phyloP scores from a whole-genome alignment of 2,329 filamentous ascomycete species.

The Botrytis aclada region DNA sequence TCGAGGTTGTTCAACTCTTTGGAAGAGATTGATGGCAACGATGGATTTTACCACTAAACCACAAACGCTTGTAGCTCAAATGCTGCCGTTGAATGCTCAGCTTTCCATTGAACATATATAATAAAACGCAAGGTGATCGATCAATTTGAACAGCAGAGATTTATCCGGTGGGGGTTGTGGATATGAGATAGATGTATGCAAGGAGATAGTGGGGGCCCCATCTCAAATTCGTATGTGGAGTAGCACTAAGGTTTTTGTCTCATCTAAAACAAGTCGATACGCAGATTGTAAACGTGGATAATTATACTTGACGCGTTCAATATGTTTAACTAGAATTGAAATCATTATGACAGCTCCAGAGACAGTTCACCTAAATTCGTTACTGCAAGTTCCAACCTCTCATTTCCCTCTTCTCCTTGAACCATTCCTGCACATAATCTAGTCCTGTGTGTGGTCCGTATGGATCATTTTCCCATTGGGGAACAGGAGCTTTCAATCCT shows the following conservation, averaged over 20 bases:
- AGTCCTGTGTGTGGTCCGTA: conserved; percentile 5
- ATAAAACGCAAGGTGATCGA: rapidly evolving
- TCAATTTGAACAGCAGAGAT: not conserved
- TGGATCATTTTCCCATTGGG: conserved; percentile 15
- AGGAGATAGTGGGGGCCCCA: not conserved
- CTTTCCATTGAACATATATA: too few species aligned
- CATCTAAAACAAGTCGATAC: not conserved
- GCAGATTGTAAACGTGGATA: not conserved
- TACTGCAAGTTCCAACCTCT: conserved; percentile 1
- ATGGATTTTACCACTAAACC: conserved; percentile 26
- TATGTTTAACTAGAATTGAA: not conserved
- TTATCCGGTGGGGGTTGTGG: not conserved
- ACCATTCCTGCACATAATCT: conserved; percentile 13
- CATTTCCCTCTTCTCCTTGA: conserved; percentile 6
- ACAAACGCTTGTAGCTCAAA: conserved; percentile 21
- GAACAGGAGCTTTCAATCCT: conserved; percentile 4
- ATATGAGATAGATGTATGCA: not conserved
- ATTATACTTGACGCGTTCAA: not conserved
- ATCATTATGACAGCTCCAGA: not conserved
- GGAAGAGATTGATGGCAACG: conserved; percentile 15
- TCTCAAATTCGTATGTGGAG: not conserved
- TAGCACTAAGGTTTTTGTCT: not conserved
- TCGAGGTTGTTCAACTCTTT: not conserved
- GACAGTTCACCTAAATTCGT: not conserved
- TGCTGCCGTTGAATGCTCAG: too few species aligned